Evolutionary conservation across 2,329 filamentous ascomycete species (phyloP).

Genomic region (Penicillium sp.): DNA sequence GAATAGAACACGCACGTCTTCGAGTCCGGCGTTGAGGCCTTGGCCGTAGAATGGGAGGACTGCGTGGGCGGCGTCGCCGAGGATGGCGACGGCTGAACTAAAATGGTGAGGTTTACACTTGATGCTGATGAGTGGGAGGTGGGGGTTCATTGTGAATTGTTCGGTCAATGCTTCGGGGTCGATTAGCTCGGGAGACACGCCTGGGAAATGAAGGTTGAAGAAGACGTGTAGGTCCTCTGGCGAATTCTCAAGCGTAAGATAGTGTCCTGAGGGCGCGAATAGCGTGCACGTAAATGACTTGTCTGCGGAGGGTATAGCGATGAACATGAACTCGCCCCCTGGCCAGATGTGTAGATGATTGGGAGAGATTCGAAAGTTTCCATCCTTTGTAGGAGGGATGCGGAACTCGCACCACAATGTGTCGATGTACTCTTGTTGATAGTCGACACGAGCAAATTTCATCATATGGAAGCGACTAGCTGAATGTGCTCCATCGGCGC

Average conservation of each 20-base stretch:
- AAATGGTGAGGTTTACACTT: slow-evolving; percentile 89
- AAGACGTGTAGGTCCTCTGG: slow-evolving; percentile 69
- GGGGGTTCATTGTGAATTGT: slow-evolving; percentile 76
- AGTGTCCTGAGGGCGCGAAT: slow-evolving; percentile 71
- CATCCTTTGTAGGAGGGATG: slow-evolving; percentile 54
- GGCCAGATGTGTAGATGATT: slow-evolving; percentile 98
- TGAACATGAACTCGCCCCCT: slow-evolving; percentile 92
- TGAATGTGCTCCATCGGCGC: slow-evolving; percentile 92
- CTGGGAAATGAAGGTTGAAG: slow-evolving; percentile 81
- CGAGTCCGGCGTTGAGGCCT: slow-evolving; percentile 93
- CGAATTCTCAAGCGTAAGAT: slow-evolving; percentile 59
- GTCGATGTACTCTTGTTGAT: slow-evolving; percentile 91
- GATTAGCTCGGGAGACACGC: slow-evolving; percentile 60
- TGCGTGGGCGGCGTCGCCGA: slow-evolving; percentile 92
- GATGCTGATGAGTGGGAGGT: slow-evolving; percentile 86
- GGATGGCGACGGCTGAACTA: slow-evolving; percentile 67
- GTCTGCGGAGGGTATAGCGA: slow-evolving; percentile 83
- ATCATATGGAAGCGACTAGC: slow-evolving; percentile 87
- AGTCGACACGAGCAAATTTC: slow-evolving; percentile 88
- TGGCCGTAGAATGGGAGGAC: slow-evolving; percentile 99
- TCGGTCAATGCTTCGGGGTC: slow-evolving; percentile 59
- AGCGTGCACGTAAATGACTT: slow-evolving; percentile 93
- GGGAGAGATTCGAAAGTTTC: slow-evolving; percentile 72
- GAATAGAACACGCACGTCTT: slow-evolving; percentile 88
- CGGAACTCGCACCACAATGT: slow-evolving; percentile 96